phyloP scores from a whole-genome alignment of 495 filamentous ascomycete species.

The Hypoxylon intermedium region DNA sequence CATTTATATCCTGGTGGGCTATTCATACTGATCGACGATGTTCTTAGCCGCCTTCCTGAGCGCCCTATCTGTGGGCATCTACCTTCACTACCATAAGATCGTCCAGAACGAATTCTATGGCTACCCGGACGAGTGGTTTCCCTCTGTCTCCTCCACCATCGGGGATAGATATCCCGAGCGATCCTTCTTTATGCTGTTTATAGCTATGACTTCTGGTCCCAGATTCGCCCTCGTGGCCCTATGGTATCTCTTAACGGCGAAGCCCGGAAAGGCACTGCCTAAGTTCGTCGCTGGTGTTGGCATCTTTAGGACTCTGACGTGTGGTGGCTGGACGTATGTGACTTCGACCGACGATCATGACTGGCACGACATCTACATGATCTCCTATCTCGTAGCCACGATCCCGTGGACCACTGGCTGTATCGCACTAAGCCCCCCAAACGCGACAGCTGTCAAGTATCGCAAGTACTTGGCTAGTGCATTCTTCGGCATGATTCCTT shows the following conservation, averaged over 20 bases:
- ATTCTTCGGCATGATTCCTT: slow-evolving; percentile 91
- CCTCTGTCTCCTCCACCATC: slow-evolving; percentile 98
- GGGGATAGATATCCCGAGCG: slow-evolving; percentile 97
- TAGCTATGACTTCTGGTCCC: slow-evolving; percentile 93
- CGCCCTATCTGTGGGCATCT: slow-evolving; percentile 83
- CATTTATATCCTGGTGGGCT: background rate
- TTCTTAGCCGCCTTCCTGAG: slow-evolving; percentile 81
- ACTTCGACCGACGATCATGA: slow-evolving; percentile 98
- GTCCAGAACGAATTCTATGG: slow-evolving; percentile 97
- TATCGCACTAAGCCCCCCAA: slow-evolving; percentile 85
- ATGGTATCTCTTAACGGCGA: slow-evolving; percentile 88
- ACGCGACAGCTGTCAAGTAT: slow-evolving; percentile 83
- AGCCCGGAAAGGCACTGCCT: slow-evolving; percentile 74
- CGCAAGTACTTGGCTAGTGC: slow-evolving; percentile 81
- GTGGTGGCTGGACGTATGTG: slow-evolving; percentile 98
- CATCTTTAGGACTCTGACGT: slow-evolving; percentile 87
- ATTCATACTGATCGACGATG: slow-evolving; percentile 6
- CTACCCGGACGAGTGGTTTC: slow-evolving; percentile 99
- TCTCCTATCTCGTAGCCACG: slow-evolving; percentile 93
- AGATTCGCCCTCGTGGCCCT: slow-evolving; percentile 90
- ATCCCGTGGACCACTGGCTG: slow-evolving; percentile 96
- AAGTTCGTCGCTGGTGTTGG: slow-evolving; percentile 83
- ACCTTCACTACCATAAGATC: slow-evolving; percentile 93
- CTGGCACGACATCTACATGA: slow-evolving; percentile 99
- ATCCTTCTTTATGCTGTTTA: slow-evolving; percentile 95